Evolutionary conservation across 371 early-diverging fungal genomes (phyloP).

Genomic region (Zopfochytrium polystomum): DNA sequence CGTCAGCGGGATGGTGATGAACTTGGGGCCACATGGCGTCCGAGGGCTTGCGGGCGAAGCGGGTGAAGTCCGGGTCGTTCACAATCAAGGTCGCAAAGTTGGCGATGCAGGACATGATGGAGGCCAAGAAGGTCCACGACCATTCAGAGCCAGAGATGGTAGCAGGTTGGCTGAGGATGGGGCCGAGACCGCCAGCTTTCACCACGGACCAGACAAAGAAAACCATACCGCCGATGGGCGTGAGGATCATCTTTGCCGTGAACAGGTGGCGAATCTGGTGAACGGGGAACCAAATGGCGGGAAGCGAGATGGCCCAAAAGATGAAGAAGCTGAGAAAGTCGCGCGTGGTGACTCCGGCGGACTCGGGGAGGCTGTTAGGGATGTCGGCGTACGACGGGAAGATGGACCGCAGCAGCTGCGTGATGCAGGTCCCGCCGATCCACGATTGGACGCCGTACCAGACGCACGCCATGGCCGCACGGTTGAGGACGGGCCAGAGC

Average conservation of each 20-base stretch:
- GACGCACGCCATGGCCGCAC: constrained; percentile 25
- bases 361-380: constrained; percentile 13
- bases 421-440: constrained; percentile 24
- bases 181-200: constrained; percentile 28
- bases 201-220: constrained; percentile 28
- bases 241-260: constrained; percentile 20
- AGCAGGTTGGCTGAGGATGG: constrained; percentile 27
- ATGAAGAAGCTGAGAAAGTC: constrained; percentile 23
- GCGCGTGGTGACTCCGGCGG: constrained; percentile 13
- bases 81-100: constrained; percentile 33
- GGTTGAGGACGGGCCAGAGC: constrained; percentile 20
- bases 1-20: constrained; percentile 28
- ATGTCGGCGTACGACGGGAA: constrained; percentile 22
- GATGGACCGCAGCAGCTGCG: constrained; percentile 23
- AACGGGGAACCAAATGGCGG: constrained; percentile 19
- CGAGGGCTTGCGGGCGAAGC: constrained; percentile 27
- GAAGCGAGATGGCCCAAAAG: constrained; percentile 17
- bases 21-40: constrained; percentile 20
- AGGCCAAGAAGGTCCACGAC: constrained; percentile 22
- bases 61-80: constrained; percentile 31
- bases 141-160: constrained; percentile 23
- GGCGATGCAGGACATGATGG: constrained; percentile 20
- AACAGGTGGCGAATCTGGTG: constrained; percentile 26
- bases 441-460: constrained; percentile 27
- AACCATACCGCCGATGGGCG: constrained; percentile 18